These are phyloP conservation scores for Coleophoma eucalyptorum DNA, from an alignment of 2,329 filamentous ascomycete genomes.

Conservation along the genomic window DNA sequence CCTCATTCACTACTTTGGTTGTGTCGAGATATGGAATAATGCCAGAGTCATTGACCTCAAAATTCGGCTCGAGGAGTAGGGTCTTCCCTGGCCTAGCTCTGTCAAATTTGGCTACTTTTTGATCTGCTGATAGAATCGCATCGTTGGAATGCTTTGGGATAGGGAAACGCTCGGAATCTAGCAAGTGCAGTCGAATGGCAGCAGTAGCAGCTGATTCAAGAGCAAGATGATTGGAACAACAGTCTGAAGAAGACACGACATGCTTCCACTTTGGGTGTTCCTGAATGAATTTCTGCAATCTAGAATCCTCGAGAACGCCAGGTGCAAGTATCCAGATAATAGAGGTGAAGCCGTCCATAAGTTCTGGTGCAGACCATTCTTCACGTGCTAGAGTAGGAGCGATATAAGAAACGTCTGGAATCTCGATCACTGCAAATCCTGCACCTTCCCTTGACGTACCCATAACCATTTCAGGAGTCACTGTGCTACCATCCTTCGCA, in stretches of 20 bases:
- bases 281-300: conserved; percentile 66
- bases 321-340: conserved; percentile 81
- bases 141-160: conserved; percentile 61
- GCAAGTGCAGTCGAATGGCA: conserved; percentile 62
- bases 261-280: conserved; percentile 62
- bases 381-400: conserved; percentile 63
- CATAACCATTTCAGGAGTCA: conserved; percentile 87
- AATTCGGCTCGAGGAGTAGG: conserved; percentile 21
- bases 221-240: conserved; percentile 70
- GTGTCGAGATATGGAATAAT: conserved; percentile 47
- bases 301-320: conserved; percentile 58
- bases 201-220: conserved; percentile 64
- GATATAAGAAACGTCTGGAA: conserved; percentile 70
- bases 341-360: conserved; percentile 64
- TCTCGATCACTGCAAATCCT: conserved; percentile 76
- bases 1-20: conserved; percentile 34
- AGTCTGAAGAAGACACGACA: conserved; percentile 71
- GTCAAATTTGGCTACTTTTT: conserved; percentile 9
- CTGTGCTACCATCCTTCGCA: conserved; percentile 58
- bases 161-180: conserved; percentile 73
- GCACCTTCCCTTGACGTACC: conserved; percentile 61
- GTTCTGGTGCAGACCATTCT: conserved; percentile 63
- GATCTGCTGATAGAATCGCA: conserved; percentile 2
- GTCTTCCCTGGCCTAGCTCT: conserved; percentile 17
- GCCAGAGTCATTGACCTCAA: conserved; percentile 36